phyloP scores from a whole-genome alignment of 441 rosid genomes.

The Flueggea neowawraea region DNA sequence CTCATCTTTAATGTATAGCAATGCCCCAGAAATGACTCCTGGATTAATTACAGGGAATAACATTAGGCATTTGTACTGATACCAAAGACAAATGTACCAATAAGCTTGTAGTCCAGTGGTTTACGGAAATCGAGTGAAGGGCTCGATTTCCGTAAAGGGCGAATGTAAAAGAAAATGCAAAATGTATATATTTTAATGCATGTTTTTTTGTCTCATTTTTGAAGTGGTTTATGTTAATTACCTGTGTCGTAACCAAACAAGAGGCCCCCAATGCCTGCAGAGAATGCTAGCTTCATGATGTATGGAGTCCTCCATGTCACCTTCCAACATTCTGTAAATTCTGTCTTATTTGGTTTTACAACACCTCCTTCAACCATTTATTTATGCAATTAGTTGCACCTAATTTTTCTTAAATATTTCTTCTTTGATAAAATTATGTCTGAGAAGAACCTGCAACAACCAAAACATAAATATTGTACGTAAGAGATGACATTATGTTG shows the following conservation, averaged over 20 bases:
- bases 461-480: too few relatives aligned
- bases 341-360: slow-evolving; percentile 44
- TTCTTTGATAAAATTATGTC: too few relatives aligned
- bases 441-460: too few relatives aligned
- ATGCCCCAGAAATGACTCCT: slow-evolving; percentile 89
- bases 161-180: too few relatives aligned
- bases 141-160: too few relatives aligned
- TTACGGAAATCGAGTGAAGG: too few relatives aligned
- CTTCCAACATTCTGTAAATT: slow-evolving; percentile 70
- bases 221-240: neutral
- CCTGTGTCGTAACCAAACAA: slow-evolving; percentile 94
- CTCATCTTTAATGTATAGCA: slow-evolving; percentile 71
- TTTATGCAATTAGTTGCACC: too few relatives aligned
- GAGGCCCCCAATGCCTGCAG: slow-evolving; percentile 92
- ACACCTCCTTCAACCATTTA: slow-evolving; percentile 75
- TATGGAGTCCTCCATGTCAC: slow-evolving; percentile 69
- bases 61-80: neutral
- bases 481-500: too few relatives aligned
- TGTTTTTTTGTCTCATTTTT: too few relatives aligned
- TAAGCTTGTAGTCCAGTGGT: too few relatives aligned
- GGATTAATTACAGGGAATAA: neutral
- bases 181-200: too few relatives aligned
- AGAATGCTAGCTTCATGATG: slow-evolving; percentile 78
- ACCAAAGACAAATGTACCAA: neutral
- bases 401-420: too few relatives aligned